Evolutionary conservation across 441 rosid species (phyloP).

Genomic region (Bruguiera hainesii): DNA sequence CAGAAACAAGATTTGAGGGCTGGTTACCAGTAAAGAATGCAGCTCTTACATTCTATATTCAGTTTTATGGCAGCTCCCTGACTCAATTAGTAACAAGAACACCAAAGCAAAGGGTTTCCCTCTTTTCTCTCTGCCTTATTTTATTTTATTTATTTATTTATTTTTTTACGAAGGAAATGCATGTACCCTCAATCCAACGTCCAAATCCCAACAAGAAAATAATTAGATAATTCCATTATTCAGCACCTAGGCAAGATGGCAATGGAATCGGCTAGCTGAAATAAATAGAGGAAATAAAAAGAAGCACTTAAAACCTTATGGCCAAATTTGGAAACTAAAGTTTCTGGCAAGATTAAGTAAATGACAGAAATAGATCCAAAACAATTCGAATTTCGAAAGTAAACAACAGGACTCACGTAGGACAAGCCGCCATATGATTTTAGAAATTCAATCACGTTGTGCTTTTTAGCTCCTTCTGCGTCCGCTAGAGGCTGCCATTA

Average conservation of each 20-base stretch:
- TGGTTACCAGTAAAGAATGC: background rate
- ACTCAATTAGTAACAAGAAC: background rate
- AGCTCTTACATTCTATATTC: slow-evolving; percentile 2
- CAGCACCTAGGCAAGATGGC: background rate
- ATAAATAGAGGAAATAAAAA: too few relatives aligned
- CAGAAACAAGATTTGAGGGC: background rate
- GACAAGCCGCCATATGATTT: slow-evolving; percentile 85
- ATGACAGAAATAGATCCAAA: too few relatives aligned
- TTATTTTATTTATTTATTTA: too few relatives aligned
- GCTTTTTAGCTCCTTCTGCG: slow-evolving; percentile 96
- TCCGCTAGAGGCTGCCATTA: slow-evolving; percentile 85
- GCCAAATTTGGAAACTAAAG: too few relatives aligned
- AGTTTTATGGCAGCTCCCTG: background rate
- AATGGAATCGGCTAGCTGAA: too few relatives aligned
- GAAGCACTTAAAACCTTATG: too few relatives aligned
- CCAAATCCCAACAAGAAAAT: background rate
- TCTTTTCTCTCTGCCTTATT: background rate
- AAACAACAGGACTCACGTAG: slow-evolving; percentile 53
- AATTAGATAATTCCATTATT: background rate
- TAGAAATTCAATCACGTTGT: slow-evolving; percentile 65
- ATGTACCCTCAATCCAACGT: background rate
- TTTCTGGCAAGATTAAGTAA: too few relatives aligned
- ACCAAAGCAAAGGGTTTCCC: background rate
- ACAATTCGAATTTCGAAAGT: background rate
- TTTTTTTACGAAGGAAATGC: background rate